Base-by-base conservation (phyloP, 2,329 filamentous ascomycete genomes). In the Phaeosphaeriaceae sp. region DNA sequence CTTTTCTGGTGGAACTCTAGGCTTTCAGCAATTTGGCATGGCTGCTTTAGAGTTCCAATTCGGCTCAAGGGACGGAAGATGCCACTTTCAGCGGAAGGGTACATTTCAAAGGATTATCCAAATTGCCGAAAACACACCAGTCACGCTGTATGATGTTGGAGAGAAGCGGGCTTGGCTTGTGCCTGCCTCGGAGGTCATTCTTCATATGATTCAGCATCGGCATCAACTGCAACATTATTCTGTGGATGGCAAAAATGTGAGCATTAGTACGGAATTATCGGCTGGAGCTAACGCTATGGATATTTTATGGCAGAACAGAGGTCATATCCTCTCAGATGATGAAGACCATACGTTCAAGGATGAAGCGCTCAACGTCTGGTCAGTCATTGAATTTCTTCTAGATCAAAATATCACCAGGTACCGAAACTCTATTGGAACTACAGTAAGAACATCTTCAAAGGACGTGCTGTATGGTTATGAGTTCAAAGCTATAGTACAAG, bases 191-290 rank as follows among this genome's bases (percentile, higher is more conserved):
- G 42, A 47, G 11, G 56, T 59, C 15, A 48, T 61, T 30, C 56
- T 61, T 32, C 58, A 61, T 26, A 59, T 61, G 15, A 38, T 36
- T 15, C 58, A 59, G 37, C 54, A 57, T 44, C 50, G 53, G 6
- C 48, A 59, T 36, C 41, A 21, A 6, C 12, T 56, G 35, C 47
- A 57, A 9, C 48, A 46, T 21, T 57, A 55, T 32, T 35, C 54
- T 30, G 34, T 59, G 1, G 30, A 47, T 12, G 45, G 46, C 7
- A 48, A 53, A 21, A 20, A 8, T 12, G 18, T 57, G 23, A 34
- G 38, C 11, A 37, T 57, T 8, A 26, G 45, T 15, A 44, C 50
- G 6, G 38, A 26, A 5, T 18, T 43, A 9, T 9, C 40, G 17
- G 28, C n/a, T 9, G 34, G 32, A 18, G 32, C 37, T 13, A 48